A percentile compares a stretch with the other conserved stretches of the same genome.
phyloP scores from a whole-genome alignment of 192 early-diverging fungal species.

The Coemansia biformis region DNA sequence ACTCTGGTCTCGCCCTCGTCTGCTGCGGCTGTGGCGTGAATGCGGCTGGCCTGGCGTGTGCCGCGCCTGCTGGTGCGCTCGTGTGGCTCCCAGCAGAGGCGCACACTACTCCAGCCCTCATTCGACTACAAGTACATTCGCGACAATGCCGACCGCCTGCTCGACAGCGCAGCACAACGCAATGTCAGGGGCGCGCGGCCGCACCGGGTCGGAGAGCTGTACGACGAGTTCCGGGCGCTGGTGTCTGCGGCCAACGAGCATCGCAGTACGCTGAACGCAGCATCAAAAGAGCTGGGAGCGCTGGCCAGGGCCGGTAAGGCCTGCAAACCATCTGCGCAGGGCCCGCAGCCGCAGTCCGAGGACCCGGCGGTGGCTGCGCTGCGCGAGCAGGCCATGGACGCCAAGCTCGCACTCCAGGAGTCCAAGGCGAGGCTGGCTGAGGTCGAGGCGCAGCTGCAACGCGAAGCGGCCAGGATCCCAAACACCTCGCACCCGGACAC shows the following conservation, averaged over 20 bases:
- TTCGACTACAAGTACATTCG: slow-evolving; percentile 61
- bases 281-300: slow-evolving; percentile 43
- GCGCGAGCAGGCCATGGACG: slow-evolving; percentile 40
- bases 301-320: slow-evolving; percentile 12
- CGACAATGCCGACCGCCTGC: slow-evolving; percentile 45
- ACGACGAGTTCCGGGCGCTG: slow-evolving; percentile 37
- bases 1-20: too few relatives aligned
- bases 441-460: slow-evolving; percentile 55
- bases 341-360: not conserved
- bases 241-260: slow-evolving; percentile 25
- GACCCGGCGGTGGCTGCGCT: slow-evolving; percentile 4
- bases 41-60: too few relatives aligned
- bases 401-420: slow-evolving; percentile 59
- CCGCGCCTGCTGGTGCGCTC: not conserved
- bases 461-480: slow-evolving; percentile 67
- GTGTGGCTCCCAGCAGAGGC: not conserved
- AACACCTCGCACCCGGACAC: slow-evolving; percentile 70
- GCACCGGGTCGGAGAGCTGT: slow-evolving; percentile 46
- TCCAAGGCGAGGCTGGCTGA: slow-evolving; percentile 44
- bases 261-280: slow-evolving; percentile 44
- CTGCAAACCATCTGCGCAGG: too few relatives aligned
- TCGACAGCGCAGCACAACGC: slow-evolving; percentile 50
- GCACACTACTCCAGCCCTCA: slow-evolving; percentile 23
- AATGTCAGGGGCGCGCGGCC: slow-evolving; percentile 54
- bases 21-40: too few relatives aligned